Evolutionary conservation across 192 early-diverging fungal genomes (phyloP).

Genomic region (Pilaira anomala): DNA sequence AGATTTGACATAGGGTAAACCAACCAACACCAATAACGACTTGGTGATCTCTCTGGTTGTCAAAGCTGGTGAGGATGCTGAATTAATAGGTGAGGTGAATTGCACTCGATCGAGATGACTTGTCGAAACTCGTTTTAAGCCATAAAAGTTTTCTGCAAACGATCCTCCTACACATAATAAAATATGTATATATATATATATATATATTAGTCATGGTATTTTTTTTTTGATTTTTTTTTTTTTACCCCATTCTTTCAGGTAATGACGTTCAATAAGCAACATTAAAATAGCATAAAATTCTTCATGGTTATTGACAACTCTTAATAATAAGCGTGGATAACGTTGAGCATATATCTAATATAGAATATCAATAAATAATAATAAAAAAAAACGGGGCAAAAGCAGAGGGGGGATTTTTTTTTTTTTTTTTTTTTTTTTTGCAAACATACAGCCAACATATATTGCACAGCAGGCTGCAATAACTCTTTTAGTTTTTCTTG

Average conservation of each 20-base stretch:
- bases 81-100: conserved; percentile 20
- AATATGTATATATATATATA: neutral
- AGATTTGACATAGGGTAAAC: conserved; percentile 72
- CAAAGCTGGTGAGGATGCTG: conserved; percentile 42
- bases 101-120: conserved; percentile 12
- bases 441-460: conserved; percentile 67
- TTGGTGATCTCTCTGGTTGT: conserved; percentile 50
- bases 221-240: no score
- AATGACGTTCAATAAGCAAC: conserved; percentile 79
- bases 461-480: conserved; percentile 80
- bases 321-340: conserved; percentile 78
- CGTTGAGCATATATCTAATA: conserved; percentile 76
- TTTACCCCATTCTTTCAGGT: conserved; percentile 78
- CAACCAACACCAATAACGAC: conserved; percentile 68
- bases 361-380: neutral
- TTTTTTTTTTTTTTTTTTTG: neutral
- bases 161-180: conserved; percentile 54
- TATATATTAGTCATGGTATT: neutral
- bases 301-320: conserved; percentile 76
- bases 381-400: neutral
- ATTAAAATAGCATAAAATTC: conserved; percentile 78
- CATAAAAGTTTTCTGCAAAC: conserved; percentile 94
- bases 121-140: conserved; percentile 68
- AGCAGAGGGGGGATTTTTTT: neutral
- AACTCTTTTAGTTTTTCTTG: conserved; percentile 81